Conservation (phyloP, 306 rosid genomes). For the Fragaria nilgerrensis region DNA sequence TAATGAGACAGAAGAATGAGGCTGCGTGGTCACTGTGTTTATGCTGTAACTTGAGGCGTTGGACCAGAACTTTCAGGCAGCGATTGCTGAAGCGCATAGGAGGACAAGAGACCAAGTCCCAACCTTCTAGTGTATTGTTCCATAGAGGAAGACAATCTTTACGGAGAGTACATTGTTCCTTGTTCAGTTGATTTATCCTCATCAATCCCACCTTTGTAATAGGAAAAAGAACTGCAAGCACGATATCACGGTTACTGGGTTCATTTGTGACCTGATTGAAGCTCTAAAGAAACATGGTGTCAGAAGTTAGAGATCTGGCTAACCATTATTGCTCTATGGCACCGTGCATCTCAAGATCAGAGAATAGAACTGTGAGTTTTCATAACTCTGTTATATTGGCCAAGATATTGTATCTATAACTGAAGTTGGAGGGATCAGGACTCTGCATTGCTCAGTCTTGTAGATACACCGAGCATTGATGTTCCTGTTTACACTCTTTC, state of each 20-base stretch:
- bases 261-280: not conserved
- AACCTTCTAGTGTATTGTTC: not conserved
- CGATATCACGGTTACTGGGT: not conserved
- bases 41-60: not conserved
- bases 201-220: not conserved
- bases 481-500: not conserved
- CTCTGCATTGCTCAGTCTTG: conserved; percentile 4
- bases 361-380: not conserved
- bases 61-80: conserved; percentile 16
- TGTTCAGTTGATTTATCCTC: not conserved
- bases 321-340: not conserved
- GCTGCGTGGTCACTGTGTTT: not conserved
- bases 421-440: not conserved
- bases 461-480: not conserved
- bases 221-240: not conserved
- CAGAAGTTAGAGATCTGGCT: not conserved
- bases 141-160: not conserved
- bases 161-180: not conserved
- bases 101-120: not conserved
- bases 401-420: not conserved
- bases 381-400: not conserved
- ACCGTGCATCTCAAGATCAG: not conserved
- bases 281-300: not conserved
- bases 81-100: not conserved
- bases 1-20: not conserved